Conservation (phyloP, 176 grass and related monocot species). For the Thinopyrum elongatum region DNA sequence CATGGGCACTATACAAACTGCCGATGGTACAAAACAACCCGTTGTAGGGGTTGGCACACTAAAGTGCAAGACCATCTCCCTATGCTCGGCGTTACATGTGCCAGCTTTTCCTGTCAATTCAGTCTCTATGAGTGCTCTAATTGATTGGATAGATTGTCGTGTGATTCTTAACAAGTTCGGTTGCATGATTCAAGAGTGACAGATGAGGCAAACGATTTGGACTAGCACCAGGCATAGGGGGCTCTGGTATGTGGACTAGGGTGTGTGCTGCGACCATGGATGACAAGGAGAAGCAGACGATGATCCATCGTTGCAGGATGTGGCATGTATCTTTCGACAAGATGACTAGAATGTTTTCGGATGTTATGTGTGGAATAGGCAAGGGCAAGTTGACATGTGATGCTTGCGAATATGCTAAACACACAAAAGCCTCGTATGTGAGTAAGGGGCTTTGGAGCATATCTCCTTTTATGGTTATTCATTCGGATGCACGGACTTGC, state of each 20-base stretch:
- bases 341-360: neutral
- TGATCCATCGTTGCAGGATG: neutral
- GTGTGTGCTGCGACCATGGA: neutral
- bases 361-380: neutral
- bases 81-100: neutral
- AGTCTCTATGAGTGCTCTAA: neutral
- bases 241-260: neutral
- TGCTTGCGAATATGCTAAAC: neutral
- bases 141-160: neutral
- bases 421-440: neutral
- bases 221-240: neutral
- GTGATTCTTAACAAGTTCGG: neutral
- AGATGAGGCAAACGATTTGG: neutral
- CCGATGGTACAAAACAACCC: too few relatives aligned
- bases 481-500: neutral
- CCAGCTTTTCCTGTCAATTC: neutral
- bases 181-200: neutral
- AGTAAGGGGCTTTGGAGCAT: neutral
- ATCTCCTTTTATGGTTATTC: neutral
- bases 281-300: neutral
- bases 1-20: too few relatives aligned
- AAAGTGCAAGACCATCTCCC: neutral
- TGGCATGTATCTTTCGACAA: conserved; percentile 7
- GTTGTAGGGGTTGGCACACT: too few relatives aligned
- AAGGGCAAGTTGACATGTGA: neutral